phyloP scores from a whole-genome alignment of 1,284 basidiomycete genomes.

The Somion occarium region DNA sequence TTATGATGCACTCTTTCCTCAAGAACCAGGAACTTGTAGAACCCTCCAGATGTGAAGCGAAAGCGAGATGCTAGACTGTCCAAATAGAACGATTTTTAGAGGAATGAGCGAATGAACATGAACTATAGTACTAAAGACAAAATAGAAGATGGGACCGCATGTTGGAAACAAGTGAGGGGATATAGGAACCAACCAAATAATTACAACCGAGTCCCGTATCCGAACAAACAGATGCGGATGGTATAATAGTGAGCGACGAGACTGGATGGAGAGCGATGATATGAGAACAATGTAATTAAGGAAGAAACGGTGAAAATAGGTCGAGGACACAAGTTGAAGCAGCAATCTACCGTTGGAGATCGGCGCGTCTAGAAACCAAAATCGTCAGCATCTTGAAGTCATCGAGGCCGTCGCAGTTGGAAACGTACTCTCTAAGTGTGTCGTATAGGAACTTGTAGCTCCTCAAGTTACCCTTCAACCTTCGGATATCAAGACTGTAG shows the following conservation, averaged over 20 bases:
- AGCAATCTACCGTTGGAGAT: slow-evolving; percentile 35
- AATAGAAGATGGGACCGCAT: background rate
- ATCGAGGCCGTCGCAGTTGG: background rate
- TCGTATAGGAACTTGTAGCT: slow-evolving; percentile 95
- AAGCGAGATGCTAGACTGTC: background rate
- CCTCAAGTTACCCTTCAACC: slow-evolving; percentile 88
- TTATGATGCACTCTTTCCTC: background rate
- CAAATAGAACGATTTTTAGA: background rate
- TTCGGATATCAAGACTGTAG: slow-evolving; percentile 84
- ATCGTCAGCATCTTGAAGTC: slow-evolving; percentile 12
- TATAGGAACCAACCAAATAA: background rate
- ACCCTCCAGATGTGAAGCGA: background rate
- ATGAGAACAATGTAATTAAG: background rate
- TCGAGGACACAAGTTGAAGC: background rate
- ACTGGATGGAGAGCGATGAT: background rate
- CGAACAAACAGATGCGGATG: background rate
- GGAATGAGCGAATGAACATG: background rate
- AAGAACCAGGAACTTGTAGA: background rate
- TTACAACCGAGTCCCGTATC: background rate
- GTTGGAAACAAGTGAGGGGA: background rate
- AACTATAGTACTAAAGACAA: background rate
- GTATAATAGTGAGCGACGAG: background rate
- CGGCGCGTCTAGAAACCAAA: slow-evolving; percentile 33
- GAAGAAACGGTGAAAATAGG: background rate
- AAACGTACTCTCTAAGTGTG: slow-evolving; percentile 77